Conservation (phyloP, 108 stramenopile species). For the Pseudonitzschia delicatissima region DNA sequence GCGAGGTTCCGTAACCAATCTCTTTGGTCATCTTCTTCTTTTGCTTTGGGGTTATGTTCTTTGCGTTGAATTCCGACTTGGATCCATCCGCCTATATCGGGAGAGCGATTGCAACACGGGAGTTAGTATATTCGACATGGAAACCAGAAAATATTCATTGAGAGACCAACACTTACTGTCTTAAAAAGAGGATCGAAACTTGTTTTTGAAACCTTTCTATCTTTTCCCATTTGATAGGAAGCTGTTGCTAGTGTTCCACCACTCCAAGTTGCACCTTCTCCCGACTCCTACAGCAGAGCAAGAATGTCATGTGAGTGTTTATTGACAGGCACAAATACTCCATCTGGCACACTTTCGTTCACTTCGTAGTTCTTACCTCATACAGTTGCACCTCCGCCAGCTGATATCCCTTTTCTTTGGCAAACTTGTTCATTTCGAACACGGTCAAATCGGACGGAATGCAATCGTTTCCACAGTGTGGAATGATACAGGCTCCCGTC, state of each 20-base stretch:
- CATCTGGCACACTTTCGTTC: too few species aligned
- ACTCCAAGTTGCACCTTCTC: conserved; percentile 27
- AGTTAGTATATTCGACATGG: not conserved
- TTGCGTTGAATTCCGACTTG: conserved; percentile 27
- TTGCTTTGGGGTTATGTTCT: conserved; percentile 27
- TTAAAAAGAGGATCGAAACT: conserved; percentile 30
- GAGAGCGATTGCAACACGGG: not conserved
- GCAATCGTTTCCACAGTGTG: conserved; percentile 82
- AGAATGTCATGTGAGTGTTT: too few species aligned
- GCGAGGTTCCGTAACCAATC: conserved; percentile 18
- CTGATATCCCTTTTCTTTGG: conserved; percentile 18
- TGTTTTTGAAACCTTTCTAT: conserved; percentile 1
- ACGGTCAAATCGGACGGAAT: conserved; percentile 83
- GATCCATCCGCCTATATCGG: conserved; percentile 10
- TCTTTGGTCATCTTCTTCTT: conserved; percentile 4
- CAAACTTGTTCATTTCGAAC: conserved; percentile 22
- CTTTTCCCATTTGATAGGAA: conserved; percentile 28
- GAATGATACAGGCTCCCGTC: conserved; percentile 76
- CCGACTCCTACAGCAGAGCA: conserved; percentile 23
- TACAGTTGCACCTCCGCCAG: conserved; percentile 16
- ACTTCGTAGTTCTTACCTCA: conserved; percentile 26
- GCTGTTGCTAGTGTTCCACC: conserved; percentile 33
- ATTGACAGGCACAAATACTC: too few species aligned
- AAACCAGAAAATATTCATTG: not conserved
- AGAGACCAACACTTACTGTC: conserved; percentile 5